Percentiles rank a stretch among this genome's conserved stretches.
These are phyloP conservation scores for Curvularia eragrostidis DNA, from an alignment of 2,329 filamentous ascomycete species.

Conservation along the genomic window DNA sequence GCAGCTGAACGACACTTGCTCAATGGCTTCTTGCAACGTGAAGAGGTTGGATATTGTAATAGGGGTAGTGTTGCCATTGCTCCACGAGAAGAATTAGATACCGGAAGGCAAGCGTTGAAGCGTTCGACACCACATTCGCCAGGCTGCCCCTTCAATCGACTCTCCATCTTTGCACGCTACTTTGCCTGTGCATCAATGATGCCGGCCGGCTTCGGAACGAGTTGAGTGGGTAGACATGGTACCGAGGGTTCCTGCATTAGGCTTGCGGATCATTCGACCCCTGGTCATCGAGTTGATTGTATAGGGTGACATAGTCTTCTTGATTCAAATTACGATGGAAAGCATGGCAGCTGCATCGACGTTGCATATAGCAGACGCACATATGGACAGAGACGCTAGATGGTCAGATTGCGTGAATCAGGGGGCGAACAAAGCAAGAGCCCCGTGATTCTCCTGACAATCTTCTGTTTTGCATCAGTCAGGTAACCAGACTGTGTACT, in stretches of 20 bases:
- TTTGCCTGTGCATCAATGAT: conserved; percentile 4
- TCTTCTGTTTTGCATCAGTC: conserved; percentile 1
- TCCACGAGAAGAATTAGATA: not conserved
- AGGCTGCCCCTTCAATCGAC: not conserved
- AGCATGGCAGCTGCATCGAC: not conserved
- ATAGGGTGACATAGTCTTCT: not conserved
- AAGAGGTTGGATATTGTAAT: not conserved
- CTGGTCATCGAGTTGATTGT: not conserved
- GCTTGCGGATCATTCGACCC: not conserved
- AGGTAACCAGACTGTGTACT: not conserved
- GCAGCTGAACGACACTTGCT: conserved; percentile 2
- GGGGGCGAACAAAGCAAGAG: not conserved
- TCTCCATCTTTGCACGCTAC: not conserved
- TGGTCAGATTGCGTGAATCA: not conserved
- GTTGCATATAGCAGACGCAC: not conserved
- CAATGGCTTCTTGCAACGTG: no score
- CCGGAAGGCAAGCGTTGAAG: not conserved
- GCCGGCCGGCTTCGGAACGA: not conserved
- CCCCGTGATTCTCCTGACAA: not conserved
- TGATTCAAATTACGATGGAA: conserved; percentile 1
- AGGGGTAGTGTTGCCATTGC: not conserved
- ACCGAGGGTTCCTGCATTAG: conserved; percentile 17
- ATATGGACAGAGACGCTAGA: not conserved
- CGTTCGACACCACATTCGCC: not conserved
- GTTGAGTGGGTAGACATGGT: not conserved